Base-by-base conservation (phyloP, 371 early-diverging fungal species). In the Syncephalastrum contaminatum region DNA sequence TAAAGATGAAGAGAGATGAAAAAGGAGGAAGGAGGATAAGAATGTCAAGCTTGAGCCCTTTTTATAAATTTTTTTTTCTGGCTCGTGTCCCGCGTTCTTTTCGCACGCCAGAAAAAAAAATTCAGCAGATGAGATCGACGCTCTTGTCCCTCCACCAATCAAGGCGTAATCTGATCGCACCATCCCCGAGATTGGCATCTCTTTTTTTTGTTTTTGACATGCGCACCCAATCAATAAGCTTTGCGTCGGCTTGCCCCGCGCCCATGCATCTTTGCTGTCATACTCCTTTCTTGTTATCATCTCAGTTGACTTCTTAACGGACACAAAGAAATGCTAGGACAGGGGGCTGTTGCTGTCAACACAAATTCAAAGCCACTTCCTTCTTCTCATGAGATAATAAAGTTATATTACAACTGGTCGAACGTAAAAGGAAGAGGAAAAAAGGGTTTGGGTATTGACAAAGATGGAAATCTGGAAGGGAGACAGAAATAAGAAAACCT, bases 1-100 rank as follows among this genome's bases (percentile, higher is more conserved):
- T 47, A 36, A 21, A 18, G 46, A 51, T 18, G 27, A 44, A 41
- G 27, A 57, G 20, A 51, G 41, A 47, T 36, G 39, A 13, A 18
- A 46, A 54, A 27, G 19, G 18, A 10, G 36, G 36, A 24, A 22
- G 45, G 14, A 48, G 14, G 22, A 48, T 10, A 6, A 19, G 16
- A 50, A 5, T 30, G 36, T 30, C 50, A 14, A 16, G 24, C 36
- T 14, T 19, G 15, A 1, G 25, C 36, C 13, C n/a, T 27, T 50
- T 50, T n/a, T 50, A 50, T 50, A 27, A 30, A 30, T 1, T 5
- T 30, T 30, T 30, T 30, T 30, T 30, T 30, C 36, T 30, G 36
- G 10, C 36, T 12, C 5, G 8, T 12, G 7, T 30, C 36, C 36
- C 36, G 36, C 36, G 24, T 18, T 18, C 50, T 14, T 18, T 19